phyloP scores from a whole-genome alignment of 495 filamentous ascomycete species.

The Monascus purpureus region DNA sequence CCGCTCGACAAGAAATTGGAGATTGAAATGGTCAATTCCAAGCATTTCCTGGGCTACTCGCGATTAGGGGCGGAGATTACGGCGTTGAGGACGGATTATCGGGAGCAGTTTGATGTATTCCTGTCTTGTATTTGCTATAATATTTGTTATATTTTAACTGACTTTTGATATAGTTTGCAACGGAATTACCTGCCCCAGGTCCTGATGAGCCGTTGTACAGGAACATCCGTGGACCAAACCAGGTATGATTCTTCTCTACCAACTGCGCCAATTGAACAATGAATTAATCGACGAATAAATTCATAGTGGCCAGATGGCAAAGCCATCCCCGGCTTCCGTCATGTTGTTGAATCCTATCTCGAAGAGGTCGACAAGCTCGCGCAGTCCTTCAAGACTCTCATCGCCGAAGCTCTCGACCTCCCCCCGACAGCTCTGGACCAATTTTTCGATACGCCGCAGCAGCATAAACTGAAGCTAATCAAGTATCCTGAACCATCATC shows the following conservation, averaged over 20 bases:
- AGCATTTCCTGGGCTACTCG: slow-evolving; percentile 42
- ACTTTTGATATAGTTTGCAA: slow-evolving; percentile 21
- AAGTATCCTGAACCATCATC: slow-evolving; percentile 58
- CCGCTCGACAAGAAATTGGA: slow-evolving; percentile 68
- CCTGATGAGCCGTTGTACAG: slow-evolving; percentile 56
- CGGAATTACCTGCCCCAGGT: slow-evolving; percentile 53
- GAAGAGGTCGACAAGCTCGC: slow-evolving; percentile 52
- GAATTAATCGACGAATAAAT: no score
- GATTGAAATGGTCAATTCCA: slow-evolving; percentile 82
- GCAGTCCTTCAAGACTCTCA: slow-evolving; percentile 64
- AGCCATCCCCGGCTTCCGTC: slow-evolving; percentile 57
- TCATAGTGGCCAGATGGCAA: slow-evolving; percentile 72
- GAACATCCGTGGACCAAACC: slow-evolving; percentile 70
- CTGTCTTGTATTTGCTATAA: slow-evolving; percentile 8
- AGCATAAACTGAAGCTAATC: slow-evolving; percentile 83
- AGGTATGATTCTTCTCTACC: slow-evolving; percentile 15
- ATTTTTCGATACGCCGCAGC: slow-evolving; percentile 67
- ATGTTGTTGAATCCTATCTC: slow-evolving; percentile 62
- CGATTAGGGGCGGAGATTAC: slow-evolving; percentile 36
- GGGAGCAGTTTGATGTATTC: slow-evolving; percentile 86
- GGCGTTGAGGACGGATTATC: slow-evolving; percentile 25
- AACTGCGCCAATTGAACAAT: no score
- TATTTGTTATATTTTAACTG: neutral
- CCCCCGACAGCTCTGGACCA: slow-evolving; percentile 56
- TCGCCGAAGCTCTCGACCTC: slow-evolving; percentile 77